Evolutionary conservation across 192 early-diverging fungal genomes (phyloP).

Genomic region (Coemansia sp.): DNA sequence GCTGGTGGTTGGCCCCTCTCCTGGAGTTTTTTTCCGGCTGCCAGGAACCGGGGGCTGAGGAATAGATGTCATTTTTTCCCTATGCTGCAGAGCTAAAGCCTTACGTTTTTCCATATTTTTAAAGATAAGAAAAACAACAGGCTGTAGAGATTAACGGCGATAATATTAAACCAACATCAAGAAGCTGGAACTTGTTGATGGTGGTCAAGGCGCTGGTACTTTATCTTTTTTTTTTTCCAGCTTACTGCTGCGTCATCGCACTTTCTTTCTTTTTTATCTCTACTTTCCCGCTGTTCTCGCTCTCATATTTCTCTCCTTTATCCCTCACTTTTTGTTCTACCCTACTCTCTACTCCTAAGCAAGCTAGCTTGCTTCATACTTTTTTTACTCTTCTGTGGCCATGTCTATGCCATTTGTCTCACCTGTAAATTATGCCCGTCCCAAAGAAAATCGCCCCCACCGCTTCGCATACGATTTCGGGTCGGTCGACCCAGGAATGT

Average conservation of each 20-base stretch:
- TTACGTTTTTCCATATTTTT: no score
- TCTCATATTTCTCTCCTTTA: background rate
- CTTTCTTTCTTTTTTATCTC: background rate
- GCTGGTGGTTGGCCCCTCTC: no score
- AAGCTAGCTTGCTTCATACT: background rate
- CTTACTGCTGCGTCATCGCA: background rate
- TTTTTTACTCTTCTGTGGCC: slow-evolving; percentile 1
- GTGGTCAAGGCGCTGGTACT: background rate
- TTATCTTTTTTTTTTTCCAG: background rate
- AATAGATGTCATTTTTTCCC: no score
- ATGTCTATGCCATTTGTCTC: slow-evolving; percentile 44
- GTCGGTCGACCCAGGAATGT: slow-evolving; percentile 56
- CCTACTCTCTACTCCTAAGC: no score
- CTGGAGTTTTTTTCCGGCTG: no score
- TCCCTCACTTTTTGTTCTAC: background rate
- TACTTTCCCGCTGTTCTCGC: background rate
- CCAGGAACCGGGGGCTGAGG: no score
- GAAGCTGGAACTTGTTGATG: background rate
- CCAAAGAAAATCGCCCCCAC: slow-evolving; percentile 51
- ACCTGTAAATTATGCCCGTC: slow-evolving; percentile 34
- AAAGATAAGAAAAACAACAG: no score
- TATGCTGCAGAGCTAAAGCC: no score
- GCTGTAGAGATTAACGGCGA: no score
- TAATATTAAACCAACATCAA: no score
- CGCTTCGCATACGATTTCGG: slow-evolving; percentile 57